Base-by-base conservation (phyloP, 805 yeast species). In the Millerozyma acaciae region DNA sequence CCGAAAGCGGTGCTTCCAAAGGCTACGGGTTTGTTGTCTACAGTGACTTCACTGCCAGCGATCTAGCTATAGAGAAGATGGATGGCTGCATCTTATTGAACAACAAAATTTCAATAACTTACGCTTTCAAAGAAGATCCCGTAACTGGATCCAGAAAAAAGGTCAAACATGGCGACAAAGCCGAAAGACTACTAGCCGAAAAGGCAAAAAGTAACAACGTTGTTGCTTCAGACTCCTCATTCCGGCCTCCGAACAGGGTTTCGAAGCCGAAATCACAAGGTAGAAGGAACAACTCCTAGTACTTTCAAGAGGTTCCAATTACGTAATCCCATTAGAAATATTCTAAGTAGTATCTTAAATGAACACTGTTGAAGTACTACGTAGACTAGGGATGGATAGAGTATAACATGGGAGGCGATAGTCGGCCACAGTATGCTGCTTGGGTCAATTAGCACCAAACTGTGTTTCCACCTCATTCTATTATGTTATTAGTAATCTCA, bases 71-170 rank as follows among this genome's bases (percentile, higher is more conserved):
- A 5, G 71, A 65, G 18, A 73, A 73, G 33, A 71, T 90, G 78
- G 68, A 84, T 44, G 80, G 82, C 2, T 78, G 77, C 35, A 65
- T 75, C 36, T 61, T 93, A 10, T 75, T 84, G 76, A 87, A 85
- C 53, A 67, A 67, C 39, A 73, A 73, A 18, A 64, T 86, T 5
- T 54, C 58, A 2, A 64, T 89, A 2, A 73, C 74, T 20, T 88
- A 87, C 51, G 93, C 96, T 0, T 77, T 68, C 48, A 86, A 84
- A 55, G 76, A 75, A 35, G 75, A 65, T 33, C 72, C 67, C 13
- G 31, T 40, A 7, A 50, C 53, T 5, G 44, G 52, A 1, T 50
- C 47, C n/a, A 68, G 72, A 51, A 72, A 38, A 76, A 76, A 48
- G 34, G 46, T 48, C 13, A 68, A 73, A 30, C 94, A 85, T 47